Evolutionary conservation across 768 basidiomycete genomes (phyloP), one percentile per base, ranked within the genome.

Genomic region (Asterophora parasitica): DNA sequence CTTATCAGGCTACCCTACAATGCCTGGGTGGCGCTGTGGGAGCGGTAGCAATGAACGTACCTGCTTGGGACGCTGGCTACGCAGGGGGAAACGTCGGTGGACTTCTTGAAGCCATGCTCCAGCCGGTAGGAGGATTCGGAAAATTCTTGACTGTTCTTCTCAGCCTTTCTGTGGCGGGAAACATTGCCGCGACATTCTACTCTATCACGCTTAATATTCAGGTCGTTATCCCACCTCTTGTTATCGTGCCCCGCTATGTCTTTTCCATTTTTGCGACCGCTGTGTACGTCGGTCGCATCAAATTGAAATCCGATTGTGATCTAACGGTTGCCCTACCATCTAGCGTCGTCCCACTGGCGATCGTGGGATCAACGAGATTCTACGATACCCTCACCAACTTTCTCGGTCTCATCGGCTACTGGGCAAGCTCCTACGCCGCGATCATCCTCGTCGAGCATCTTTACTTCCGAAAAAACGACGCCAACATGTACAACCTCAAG

Each of bases 131-230:
- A 33, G 76, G 76, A 27, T 90, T 89, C 61, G 83, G 88, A 5
- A 85, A 87, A 59, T 85, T 91, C 69, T 69, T 92, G 35, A 85
- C 82, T 0, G 85, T 92, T 30, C 66, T 95, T 37, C 73, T 94
- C 52, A 86, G 86, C 47, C 69, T 96, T 16, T 88, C 85, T 40
- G 87, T 92, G 34, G 81, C 82, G 1, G 87, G 79, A 2, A 93
- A 92, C 66, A 84, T 89, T 37, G 86, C 88, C 1, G 79, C 83
- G 2, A 85, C 88, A 5, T 82, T 92, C 52, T 96, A 96, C 64
- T 88, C 85, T 36, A 77, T 85, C 48, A 79, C 82, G 1, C 73
- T 92, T 49, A 83, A 80, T 59, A 69, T 88, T 53, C 89, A 92
- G 59, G 73, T 85, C 1, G 73, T 83, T 56, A 61, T 85, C 4